These are phyloP conservation scores for Cryphonectria nitschkei DNA, from an alignment of 2,329 filamentous ascomycete genomes.

Conservation along the genomic window DNA sequence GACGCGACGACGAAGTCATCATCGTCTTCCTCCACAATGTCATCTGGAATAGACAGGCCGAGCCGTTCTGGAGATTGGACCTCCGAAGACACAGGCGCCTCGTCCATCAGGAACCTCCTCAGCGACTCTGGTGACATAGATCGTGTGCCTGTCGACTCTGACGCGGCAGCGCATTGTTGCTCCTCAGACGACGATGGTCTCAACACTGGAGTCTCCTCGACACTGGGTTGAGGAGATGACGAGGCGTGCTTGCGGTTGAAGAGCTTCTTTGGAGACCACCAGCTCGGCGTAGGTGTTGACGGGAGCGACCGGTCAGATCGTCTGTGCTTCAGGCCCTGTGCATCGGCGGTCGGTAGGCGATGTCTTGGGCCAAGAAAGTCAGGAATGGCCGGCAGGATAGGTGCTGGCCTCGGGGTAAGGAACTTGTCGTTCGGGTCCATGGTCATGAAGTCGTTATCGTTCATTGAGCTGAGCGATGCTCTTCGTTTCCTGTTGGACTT, in stretches of 20 bases:
- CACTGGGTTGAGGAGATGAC: slow-evolving; percentile 36
- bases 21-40: slow-evolving; percentile 55
- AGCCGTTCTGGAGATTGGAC: slow-evolving; percentile 41
- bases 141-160: slow-evolving; percentile 46
- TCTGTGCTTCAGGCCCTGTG: slow-evolving; percentile 39
- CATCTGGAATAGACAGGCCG: slow-evolving; percentile 47
- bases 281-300: slow-evolving; percentile 51
- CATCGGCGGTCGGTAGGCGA: slow-evolving; percentile 40
- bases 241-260: slow-evolving; percentile 49
- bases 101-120: slow-evolving; percentile 55
- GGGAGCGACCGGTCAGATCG: slow-evolving; percentile 51
- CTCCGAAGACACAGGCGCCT: slow-evolving; percentile 41
- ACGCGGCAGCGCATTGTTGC: slow-evolving; percentile 37
- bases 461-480: slow-evolving; percentile 65
- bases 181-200: slow-evolving; percentile 32
- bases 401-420: slow-evolving; percentile 66
- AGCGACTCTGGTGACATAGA: slow-evolving; percentile 62
- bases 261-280: slow-evolving; percentile 50
- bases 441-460: slow-evolving; percentile 66
- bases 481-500: slow-evolving; percentile 62
- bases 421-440: slow-evolving; percentile 81
- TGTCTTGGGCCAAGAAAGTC: slow-evolving; percentile 40
- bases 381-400: slow-evolving; percentile 53
- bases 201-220: slow-evolving; percentile 39
- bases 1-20: slow-evolving; percentile 67